Evolutionary conservation across 2,329 filamentous ascomycete genomes (phyloP), one percentile per base, ranked within the genome.

Genomic region (Microascus cirrosus): DNA sequence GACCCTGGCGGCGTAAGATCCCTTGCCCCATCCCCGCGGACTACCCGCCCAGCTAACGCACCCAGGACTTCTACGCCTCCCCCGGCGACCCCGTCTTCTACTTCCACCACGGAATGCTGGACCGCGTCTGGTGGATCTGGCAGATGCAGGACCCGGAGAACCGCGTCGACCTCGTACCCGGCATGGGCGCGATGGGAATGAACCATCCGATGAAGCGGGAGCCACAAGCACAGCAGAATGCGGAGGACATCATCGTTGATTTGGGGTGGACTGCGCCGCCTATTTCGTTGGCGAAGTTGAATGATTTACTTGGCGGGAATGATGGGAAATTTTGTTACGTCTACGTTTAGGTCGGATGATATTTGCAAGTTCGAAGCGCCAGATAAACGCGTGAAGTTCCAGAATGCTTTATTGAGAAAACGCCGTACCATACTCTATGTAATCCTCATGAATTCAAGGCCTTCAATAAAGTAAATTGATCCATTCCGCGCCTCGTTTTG

Each of bases 81-180:
- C 74, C 72, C 5, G 71, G 68, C 8, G 70, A 72, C 45, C 70
- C 70, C 34, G 65, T 59, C 5, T 72, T 72, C 58, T 72, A 66
- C 56, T 57, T 71, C 0, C 69, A 70, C 35, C 69, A 72, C 59
- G 59, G 61, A 12, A 67, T 67, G 62, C 59, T 70, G 3, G 63
- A 65, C 60, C 64, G 59, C 4, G 15, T 61, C 2, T 62, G 59
- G 54, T 62, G 61, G 61, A 53, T 62, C 12, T 61, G 60, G 59
- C 65, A 67, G 58, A 59, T 59, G 57, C 57, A 59, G 22, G 57
- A 59, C 32, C 57, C 53, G 13, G 57, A 55, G 53, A 55, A 4
- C 53, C 57, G 57, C 45, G 15, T 55, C 28, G 28, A 32, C 28
- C 28, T 32, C 28, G 28, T 32, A 6, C 52, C 57, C 20, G 57